Evolutionary conservation across 1,284 basidiomycete genomes (phyloP).

Genomic region (Fistulinella staudtii): DNA sequence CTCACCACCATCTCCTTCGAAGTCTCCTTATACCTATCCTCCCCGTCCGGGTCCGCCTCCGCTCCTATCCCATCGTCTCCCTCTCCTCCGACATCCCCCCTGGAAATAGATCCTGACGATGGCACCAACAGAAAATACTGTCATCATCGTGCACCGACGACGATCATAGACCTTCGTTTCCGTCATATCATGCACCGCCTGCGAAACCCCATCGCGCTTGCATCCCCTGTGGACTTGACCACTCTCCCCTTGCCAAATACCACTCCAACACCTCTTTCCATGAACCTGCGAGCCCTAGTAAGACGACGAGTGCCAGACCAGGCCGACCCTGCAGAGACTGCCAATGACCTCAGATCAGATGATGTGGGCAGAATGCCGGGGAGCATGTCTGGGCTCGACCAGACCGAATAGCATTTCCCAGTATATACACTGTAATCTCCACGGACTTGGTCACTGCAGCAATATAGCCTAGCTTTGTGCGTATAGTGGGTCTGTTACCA

Average conservation of each 20-base stretch:
- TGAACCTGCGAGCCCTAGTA: constrained; percentile 50
- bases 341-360: constrained; percentile 17
- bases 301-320: constrained; percentile 37
- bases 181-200: constrained; percentile 50
- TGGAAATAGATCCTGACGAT: constrained; percentile 23
- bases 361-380: constrained; percentile 38
- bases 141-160: constrained; percentile 32
- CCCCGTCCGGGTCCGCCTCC: constrained; percentile 28
- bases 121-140: constrained; percentile 22
- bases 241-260: constrained; percentile 60
- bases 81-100: constrained; percentile 17
- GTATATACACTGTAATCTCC: constrained; percentile 22
- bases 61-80: constrained; percentile 24
- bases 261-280: constrained; percentile 48
- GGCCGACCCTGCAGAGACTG: constrained; percentile 25
- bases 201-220: constrained; percentile 45
- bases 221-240: constrained; percentile 32
- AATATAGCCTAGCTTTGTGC: constrained; percentile 2
- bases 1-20: constrained; percentile 68
- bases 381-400: constrained; percentile 35
- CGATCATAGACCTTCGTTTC: constrained; percentile 60
- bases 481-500: constrained; percentile 38
- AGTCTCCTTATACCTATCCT: constrained; percentile 37
- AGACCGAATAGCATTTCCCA: constrained; percentile 28
- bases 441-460: constrained; percentile 7